Evolutionary conservation across 2,329 filamentous ascomycete genomes (phyloP), one percentile per base, ranked within the genome.

Genomic region (Cadophora sp.): DNA sequence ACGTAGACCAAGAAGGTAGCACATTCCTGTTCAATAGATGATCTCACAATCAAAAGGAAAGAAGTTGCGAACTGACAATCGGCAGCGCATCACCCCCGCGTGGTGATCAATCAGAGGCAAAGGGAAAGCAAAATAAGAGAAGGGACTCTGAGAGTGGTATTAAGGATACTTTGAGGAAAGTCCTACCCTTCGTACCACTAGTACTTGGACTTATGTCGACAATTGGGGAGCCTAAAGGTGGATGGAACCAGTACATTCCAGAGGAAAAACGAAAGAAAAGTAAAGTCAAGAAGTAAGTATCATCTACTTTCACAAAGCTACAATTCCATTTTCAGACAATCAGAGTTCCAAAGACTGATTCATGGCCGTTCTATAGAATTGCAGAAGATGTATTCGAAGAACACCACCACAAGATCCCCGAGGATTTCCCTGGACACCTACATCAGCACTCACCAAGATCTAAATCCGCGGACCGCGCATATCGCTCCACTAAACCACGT

Each of bases 201-300:
- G 66, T 61, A 0, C 55, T 70, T 4, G 31, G 59, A 48, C 51
- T 64, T 6, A 51, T 70, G 34, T 22, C 69, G 29, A 58, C 65
- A 24, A 34, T 67, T 5, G 51, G 66, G 11, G 68, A 73, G 29
- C 72, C 68, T 1, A 58, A 68, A 12, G 70, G 69, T 6, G 72
- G 70, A 26, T 72, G 72, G 70, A 59, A 67, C 1, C 64, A 73
- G 48, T 72, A 65, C 40, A 64, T 59, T 14, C 29, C 53, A 16
- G 58, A 63, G 8, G 65, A 68, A 5, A 64, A 67, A 27, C 46
- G 53, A 3, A 69, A 66, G 4, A 67, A 69, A 27, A 40, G 66
- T 5, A 65, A 60, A 59, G 4, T 60, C 27, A 65, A 60, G 29
- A 65, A 60, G 65, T 68, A 61, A 34, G 61, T 37, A 53, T 11